phyloP scores from a whole-genome alignment of 2,329 filamentous ascomycete species.

The Cladosporium sp. region DNA sequence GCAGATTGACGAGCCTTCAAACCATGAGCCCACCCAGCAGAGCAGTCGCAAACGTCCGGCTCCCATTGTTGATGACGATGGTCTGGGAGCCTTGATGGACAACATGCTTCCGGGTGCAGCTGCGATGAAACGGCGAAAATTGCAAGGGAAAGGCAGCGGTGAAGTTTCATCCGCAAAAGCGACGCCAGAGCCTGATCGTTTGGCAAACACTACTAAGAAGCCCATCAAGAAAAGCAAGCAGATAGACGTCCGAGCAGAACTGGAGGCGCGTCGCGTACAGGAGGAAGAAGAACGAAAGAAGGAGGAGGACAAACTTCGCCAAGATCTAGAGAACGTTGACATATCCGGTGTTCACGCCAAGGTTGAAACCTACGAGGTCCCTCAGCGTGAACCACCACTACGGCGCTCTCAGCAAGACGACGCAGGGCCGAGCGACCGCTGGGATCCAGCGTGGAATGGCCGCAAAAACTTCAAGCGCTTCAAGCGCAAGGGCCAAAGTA shows the following conservation, averaged over 20 bases:
- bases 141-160: slow-evolving; percentile 52
- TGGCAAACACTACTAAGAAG: neutral
- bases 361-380: slow-evolving; percentile 71
- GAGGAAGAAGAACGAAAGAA: slow-evolving; percentile 53
- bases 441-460: slow-evolving; percentile 90
- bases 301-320: slow-evolving; percentile 61
- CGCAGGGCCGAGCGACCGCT: slow-evolving; percentile 55
- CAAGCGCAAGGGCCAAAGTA: slow-evolving; percentile 47
- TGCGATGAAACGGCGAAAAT: slow-evolving; percentile 66
- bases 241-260: slow-evolving; percentile 65
- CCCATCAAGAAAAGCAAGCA: slow-evolving; percentile 33
- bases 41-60: slow-evolving; percentile 28
- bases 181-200: slow-evolving; percentile 37
- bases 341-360: slow-evolving; percentile 71
- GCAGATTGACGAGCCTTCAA: slow-evolving; percentile 13
- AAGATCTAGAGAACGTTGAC: slow-evolving; percentile 60
- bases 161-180: slow-evolving; percentile 41
- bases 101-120: slow-evolving; percentile 71
- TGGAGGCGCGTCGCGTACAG: slow-evolving; percentile 47
- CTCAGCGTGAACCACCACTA: slow-evolving; percentile 28
- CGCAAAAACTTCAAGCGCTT: slow-evolving; percentile 96
- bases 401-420: slow-evolving; percentile 31
- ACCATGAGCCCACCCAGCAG: slow-evolving; percentile 15
- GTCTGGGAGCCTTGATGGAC: slow-evolving; percentile 56
- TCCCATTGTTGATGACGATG: slow-evolving; percentile 16